A percentile compares a stretch with the other conserved stretches of the same genome.
Evolutionary conservation across 768 basidiomycete genomes (phyloP).

Genomic region (Suillus decipiens): DNA sequence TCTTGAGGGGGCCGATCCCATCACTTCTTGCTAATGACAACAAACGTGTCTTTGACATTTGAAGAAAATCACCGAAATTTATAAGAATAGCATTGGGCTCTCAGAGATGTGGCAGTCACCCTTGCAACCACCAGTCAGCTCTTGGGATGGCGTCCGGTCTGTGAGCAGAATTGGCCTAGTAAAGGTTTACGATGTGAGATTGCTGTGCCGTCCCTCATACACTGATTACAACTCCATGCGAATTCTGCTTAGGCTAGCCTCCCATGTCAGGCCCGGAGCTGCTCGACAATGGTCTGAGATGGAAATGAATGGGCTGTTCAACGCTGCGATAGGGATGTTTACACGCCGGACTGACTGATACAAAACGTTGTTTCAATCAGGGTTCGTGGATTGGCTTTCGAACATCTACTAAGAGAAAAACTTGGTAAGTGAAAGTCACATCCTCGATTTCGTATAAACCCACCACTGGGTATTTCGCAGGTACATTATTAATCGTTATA

Average conservation of each 20-base stretch:
- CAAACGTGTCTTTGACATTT: slow-evolving; percentile 18
- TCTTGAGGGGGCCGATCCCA: slow-evolving; percentile 6
- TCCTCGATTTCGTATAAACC: neutral
- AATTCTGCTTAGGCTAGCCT: slow-evolving; percentile 10
- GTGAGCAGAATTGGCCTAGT: slow-evolving; percentile 6
- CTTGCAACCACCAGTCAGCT: slow-evolving; percentile 7
- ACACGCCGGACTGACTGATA: neutral
- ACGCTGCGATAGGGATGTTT: slow-evolving; percentile 2
- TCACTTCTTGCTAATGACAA: slow-evolving; percentile 12
- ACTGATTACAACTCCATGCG: slow-evolving; percentile 13
- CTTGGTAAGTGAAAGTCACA: slow-evolving; percentile 6
- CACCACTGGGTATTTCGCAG: neutral
- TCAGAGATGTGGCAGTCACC: slow-evolving; percentile 10
- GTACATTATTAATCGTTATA: neutral
- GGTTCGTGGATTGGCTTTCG: neutral
- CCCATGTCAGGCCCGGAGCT: slow-evolving; percentile 14
- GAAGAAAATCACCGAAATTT: slow-evolving; percentile 5
- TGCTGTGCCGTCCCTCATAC: neutral
- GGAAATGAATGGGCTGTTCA: neutral
- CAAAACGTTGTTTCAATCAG: neutral
- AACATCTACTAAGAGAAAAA: neutral
- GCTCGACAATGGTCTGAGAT: neutral
- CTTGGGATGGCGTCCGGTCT: slow-evolving; percentile 8
- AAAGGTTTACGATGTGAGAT: neutral
- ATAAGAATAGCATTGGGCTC: slow-evolving; percentile 20